Conservation (phyloP, 2,329 filamentous ascomycete species). For the Leptodontidium sp. region DNA sequence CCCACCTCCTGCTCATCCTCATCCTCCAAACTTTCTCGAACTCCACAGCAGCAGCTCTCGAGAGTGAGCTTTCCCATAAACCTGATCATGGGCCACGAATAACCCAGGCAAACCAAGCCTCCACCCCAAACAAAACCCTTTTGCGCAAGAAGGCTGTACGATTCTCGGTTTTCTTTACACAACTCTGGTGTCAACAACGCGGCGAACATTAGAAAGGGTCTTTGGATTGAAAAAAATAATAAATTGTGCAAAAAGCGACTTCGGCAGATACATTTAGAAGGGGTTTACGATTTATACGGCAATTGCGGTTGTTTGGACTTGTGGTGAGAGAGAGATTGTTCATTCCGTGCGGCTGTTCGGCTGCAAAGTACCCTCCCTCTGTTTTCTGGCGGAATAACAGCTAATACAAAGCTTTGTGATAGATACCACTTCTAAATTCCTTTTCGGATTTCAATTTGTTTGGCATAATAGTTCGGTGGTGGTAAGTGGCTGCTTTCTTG, state of each 20-base stretch:
- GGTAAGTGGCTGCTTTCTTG: constrained; percentile 30
- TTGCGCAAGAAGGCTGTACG: constrained; percentile 40
- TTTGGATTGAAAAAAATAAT: constrained; percentile 28
- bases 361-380: not conserved
- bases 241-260: constrained; percentile 32
- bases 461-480: constrained; percentile 33
- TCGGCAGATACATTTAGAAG: constrained; percentile 30
- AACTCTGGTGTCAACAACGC: constrained; percentile 11
- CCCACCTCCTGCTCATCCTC: not conserved
- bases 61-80: constrained; percentile 33
- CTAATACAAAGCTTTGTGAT: constrained; percentile 29
- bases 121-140: constrained; percentile 25
- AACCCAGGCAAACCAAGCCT: constrained; percentile 44
- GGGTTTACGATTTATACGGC: constrained; percentile 34
- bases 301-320: constrained; percentile 38
- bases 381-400: constrained; percentile 20
- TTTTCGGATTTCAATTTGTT: constrained; percentile 25
- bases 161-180: constrained; percentile 35
- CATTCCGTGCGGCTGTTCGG: constrained; percentile 5
- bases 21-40: not conserved
- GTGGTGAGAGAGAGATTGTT: constrained; percentile 19
- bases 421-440: constrained; percentile 38
- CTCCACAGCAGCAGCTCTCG: constrained; percentile 19
- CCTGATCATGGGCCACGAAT: constrained; percentile 46
- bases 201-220: constrained; percentile 38